Conservation (phyloP, 129 eudicot species). For the Mikania micrantha region DNA sequence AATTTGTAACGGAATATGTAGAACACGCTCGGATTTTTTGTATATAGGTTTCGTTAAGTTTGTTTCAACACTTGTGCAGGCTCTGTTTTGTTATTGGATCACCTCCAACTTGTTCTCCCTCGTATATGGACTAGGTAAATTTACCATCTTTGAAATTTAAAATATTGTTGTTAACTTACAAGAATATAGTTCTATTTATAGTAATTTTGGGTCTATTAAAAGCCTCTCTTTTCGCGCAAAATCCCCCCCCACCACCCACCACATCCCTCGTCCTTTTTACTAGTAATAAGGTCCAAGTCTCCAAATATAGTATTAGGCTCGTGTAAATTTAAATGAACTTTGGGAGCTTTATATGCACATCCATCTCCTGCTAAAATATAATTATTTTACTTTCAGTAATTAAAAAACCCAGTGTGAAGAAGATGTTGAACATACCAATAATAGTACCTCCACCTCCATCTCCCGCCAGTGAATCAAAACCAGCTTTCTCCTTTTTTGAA, state of each 20-base stretch:
- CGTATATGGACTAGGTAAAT: conserved; percentile 12
- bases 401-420: conserved; percentile 55
- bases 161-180: not conserved
- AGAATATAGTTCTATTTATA: not conserved
- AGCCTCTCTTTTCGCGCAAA: not conserved
- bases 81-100: conserved; percentile 84
- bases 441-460: conserved; percentile 49
- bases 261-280: too few relatives aligned
- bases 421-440: conserved; percentile 55
- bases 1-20: not conserved
- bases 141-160: not conserved
- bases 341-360: not conserved
- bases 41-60: not conserved
- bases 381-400: conserved; percentile 40
- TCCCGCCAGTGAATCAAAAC: conserved; percentile 20
- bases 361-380: not conserved
- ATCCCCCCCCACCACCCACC: too few relatives aligned
- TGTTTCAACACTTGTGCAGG: conserved; percentile 41
- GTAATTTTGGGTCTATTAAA: not conserved
- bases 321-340: not conserved
- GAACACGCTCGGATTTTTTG: not conserved
- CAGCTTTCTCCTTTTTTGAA: conserved; percentile 46
- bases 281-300: not conserved
- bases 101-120: conserved; percentile 78
- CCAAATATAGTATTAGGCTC: conserved; percentile 7